These are phyloP conservation scores for Litchi chinensis DNA, from an alignment of 345 rosid genomes.

Conservation along the genomic window DNA sequence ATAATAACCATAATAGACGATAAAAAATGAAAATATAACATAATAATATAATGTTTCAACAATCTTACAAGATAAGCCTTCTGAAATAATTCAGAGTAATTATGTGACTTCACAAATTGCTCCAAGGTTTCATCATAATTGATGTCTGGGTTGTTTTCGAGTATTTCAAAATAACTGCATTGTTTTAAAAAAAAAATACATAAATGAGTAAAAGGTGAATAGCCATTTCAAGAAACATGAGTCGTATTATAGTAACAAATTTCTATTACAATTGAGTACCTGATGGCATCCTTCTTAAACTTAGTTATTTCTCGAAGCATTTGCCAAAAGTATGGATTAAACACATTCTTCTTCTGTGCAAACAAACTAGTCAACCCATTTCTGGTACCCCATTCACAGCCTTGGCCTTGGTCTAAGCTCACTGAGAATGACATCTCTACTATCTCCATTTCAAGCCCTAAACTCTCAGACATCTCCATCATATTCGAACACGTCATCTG, in stretches of 20 bases:
- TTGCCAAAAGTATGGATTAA: conserved; percentile 77
- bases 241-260: not conserved
- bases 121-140: conserved; percentile 69
- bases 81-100: conserved; percentile 79
- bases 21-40: not conserved
- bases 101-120: conserved; percentile 56
- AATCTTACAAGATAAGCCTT: conserved; percentile 72
- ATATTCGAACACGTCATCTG: conserved; percentile 84
- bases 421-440: conserved; percentile 79
- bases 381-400: conserved; percentile 92
- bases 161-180: conserved; percentile 57
- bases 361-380: conserved; percentile 68
- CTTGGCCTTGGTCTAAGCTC: conserved; percentile 70
- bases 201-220: no score
- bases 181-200: no score
- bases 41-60: not conserved
- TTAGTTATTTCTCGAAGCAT: conserved; percentile 72
- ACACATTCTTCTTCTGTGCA: conserved; percentile 62
- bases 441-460: conserved; percentile 74
- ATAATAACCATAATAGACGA: not conserved
- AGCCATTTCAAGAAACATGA: not conserved
- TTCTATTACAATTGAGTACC: conserved; percentile 24
- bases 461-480: conserved; percentile 81
- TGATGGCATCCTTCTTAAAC: conserved; percentile 67
- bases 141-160: conserved; percentile 63